Percentiles rank a stretch among this genome's conserved stretches.
Conservation (phyloP, 148 eudicot species). For the Rheum nobile region DNA sequence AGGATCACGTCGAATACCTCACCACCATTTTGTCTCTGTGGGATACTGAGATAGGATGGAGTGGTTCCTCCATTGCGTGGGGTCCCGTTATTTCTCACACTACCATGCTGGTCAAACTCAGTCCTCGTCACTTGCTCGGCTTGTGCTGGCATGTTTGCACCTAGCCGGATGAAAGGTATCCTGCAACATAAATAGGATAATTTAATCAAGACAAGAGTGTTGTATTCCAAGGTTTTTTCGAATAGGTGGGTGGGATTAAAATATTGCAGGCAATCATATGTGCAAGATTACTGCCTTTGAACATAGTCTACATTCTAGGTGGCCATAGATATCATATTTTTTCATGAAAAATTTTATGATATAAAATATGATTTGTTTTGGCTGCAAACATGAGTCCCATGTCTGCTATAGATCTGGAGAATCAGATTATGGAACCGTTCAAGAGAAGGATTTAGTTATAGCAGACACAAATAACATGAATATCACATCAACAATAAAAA, state of each 20-base stretch:
- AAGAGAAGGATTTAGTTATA: not conserved
- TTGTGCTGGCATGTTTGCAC: constrained; percentile 46
- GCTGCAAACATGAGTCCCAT: not conserved
- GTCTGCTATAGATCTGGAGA: not conserved
- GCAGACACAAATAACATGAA: not conserved
- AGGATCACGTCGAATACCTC: constrained; percentile 28
- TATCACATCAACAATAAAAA: not conserved
- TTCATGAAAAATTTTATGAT: not conserved
- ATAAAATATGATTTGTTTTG: not conserved
- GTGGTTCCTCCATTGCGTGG: constrained; percentile 19
- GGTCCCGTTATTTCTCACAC: not conserved
- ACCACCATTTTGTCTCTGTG: constrained; percentile 1
- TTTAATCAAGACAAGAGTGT: not conserved
- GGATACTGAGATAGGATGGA: constrained; percentile 12
- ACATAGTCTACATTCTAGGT: not conserved
- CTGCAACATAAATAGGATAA: constrained; percentile 11
- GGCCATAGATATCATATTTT: not conserved
- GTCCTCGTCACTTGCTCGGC: constrained; percentile 28
- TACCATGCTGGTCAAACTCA: constrained; percentile 12
- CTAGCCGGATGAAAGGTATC: constrained; percentile 37
- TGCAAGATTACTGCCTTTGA: not conserved
- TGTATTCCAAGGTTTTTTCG: not conserved
- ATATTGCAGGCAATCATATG: not conserved
- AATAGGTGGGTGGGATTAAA: not conserved
- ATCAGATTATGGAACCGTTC: not conserved